Evolutionary conservation across 441 rosid genomes (phyloP).

Genomic region (Erysimum cheiri): DNA sequence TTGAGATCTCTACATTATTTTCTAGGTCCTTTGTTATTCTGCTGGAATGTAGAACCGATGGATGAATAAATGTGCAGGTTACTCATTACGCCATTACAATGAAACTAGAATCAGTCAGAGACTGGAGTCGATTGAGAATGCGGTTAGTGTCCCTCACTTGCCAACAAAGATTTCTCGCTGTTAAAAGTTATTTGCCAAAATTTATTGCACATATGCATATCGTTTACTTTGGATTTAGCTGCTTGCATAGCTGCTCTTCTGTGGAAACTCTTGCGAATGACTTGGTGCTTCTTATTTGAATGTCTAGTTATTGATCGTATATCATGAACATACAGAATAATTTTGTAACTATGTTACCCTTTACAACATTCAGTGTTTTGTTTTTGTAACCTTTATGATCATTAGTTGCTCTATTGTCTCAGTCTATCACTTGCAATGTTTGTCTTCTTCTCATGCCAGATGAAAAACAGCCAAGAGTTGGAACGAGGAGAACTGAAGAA

Average conservation of each 20-base stretch:
- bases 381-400: neutral
- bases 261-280: slow-evolving; percentile 14
- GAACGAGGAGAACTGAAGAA: slow-evolving; percentile 74
- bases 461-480: slow-evolving; percentile 59
- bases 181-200: neutral
- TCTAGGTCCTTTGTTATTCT: neutral
- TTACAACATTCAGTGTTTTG: neutral
- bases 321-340: neutral
- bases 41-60: slow-evolving; percentile 4
- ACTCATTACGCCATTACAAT: slow-evolving; percentile 71
- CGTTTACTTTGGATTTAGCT: neutral
- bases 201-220: neutral
- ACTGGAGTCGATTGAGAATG: slow-evolving; percentile 88
- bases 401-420: slow-evolving; percentile 1
- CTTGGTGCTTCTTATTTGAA: neutral
- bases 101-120: slow-evolving; percentile 75
- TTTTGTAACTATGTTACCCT: neutral
- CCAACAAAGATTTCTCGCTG: neutral
- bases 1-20: neutral
- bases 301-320: neutral
- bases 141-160: slow-evolving; percentile 58
- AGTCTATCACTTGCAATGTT: slow-evolving; percentile 7
- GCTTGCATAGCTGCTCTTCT: neutral
- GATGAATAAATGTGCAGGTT: slow-evolving; percentile 60
- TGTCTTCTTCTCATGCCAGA: slow-evolving; percentile 46